phyloP scores from a whole-genome alignment of 345 rosid genomes.

The Citrus glauca region DNA sequence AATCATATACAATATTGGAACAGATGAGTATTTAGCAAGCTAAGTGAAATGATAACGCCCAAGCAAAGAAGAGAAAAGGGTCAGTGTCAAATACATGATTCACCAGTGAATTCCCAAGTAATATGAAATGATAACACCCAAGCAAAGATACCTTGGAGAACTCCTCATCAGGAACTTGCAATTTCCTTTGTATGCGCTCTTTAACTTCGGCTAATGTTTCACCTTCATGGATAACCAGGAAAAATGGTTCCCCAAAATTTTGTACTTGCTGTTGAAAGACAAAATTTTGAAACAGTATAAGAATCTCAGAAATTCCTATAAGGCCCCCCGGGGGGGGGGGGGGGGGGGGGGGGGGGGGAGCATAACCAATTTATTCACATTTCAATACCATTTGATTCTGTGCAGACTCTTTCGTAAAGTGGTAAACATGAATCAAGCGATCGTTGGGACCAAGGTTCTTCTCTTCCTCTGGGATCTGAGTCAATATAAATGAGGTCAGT shows the following conservation, averaged over 20 bases:
- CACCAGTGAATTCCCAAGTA: background rate
- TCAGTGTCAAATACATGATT: background rate
- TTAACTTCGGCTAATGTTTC: conserved; percentile 83
- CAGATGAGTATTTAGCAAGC: background rate
- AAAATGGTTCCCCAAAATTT: conserved; percentile 95
- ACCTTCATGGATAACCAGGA: conserved; percentile 86
- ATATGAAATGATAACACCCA: background rate
- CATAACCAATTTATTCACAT: conserved; percentile 3
- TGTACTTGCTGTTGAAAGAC: conserved; percentile 68
- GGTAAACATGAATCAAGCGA: conserved; percentile 89
- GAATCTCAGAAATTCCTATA: background rate
- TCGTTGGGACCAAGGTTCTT: conserved; percentile 76
- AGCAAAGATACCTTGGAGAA: conserved; percentile 64
- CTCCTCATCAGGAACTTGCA: conserved; percentile 87
- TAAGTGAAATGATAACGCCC: background rate
- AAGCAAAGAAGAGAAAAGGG: background rate
- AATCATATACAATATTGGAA: background rate
- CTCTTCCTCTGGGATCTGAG: conserved; percentile 86
- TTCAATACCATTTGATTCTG: conserved; percentile 65
- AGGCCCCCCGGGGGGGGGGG: too few relatives aligned
- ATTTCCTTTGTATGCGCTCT: conserved; percentile 71
- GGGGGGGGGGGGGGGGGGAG: too few relatives aligned
- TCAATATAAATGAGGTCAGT: conserved; percentile 11
- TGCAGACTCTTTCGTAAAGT: conserved; percentile 69
- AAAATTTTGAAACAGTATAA: conserved; percentile 4